Percentiles rank a stretch among this genome's conserved stretches.
phyloP scores from a whole-genome alignment of 768 basidiomycete species.

The Holtermanniella nyarrowii region DNA sequence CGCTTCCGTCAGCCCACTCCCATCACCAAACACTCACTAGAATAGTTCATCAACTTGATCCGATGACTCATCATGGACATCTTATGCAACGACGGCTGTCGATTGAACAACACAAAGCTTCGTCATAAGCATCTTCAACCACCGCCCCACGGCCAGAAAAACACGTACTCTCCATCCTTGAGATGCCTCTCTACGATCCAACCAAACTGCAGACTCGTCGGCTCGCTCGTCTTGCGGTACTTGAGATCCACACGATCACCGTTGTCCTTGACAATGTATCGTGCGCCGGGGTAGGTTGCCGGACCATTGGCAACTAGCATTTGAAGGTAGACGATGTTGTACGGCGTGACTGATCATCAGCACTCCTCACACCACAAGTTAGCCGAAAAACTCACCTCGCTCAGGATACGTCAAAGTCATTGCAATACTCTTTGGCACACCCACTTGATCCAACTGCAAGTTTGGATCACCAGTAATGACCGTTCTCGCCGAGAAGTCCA shows the following conservation, averaged over 20 bases:
- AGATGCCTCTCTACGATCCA: conserved; percentile 98
- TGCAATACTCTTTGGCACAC: conserved; percentile 86
- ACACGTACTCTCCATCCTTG: conserved; percentile 91
- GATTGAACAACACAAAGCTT: conserved; percentile 90
- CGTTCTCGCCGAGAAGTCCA: conserved; percentile 96
- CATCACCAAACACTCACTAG: conserved; percentile 54
- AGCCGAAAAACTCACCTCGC: conserved; percentile 53
- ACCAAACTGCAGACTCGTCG: conserved; percentile 85
- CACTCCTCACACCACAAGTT: background rate
- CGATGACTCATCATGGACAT: conserved; percentile 99
- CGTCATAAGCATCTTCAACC: conserved; percentile 1
- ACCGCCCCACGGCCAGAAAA: background rate
- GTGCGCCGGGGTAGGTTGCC: conserved; percentile 84
- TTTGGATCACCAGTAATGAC: conserved; percentile 99
- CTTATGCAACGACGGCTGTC: conserved; percentile 95
- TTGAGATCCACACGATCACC: conserved; percentile 93
- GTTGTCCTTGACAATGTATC: conserved; percentile 93
- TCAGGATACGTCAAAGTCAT: conserved; percentile 98
- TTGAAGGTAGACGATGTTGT: conserved; percentile 89
- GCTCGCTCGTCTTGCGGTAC: conserved; percentile 87
- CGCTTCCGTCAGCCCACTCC: conserved; percentile 47
- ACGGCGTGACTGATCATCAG: conserved; percentile 69
- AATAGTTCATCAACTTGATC: conserved; percentile 94
- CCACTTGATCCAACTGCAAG: conserved; percentile 88
- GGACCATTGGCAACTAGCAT: conserved; percentile 92